Evolutionary conservation across 2,329 filamentous ascomycete species (phyloP).

Genomic region (Helminthosporium solani): DNA sequence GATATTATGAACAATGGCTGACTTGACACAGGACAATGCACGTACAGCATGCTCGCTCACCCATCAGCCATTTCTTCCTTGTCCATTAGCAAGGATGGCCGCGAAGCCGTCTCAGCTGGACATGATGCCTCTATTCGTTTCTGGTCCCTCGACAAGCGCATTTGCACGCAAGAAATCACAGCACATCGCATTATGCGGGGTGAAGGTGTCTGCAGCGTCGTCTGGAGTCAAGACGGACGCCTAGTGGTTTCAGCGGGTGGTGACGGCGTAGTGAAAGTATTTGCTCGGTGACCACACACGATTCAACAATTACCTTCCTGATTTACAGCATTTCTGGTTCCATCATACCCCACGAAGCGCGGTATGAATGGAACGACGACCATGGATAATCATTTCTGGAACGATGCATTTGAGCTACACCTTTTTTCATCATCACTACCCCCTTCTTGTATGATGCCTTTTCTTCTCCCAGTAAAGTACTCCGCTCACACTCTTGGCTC

Average conservation of each 20-base stretch:
- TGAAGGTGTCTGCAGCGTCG: conserved; percentile 89
- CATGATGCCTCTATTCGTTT: conserved; percentile 95
- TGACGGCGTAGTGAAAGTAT: conserved; percentile 95
- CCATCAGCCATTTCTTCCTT: conserved; percentile 89
- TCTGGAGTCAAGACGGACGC: conserved; percentile 92
- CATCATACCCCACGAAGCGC: conserved; percentile 12
- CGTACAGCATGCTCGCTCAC: conserved; percentile 97
- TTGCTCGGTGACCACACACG: conserved; percentile 41
- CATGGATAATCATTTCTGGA: not conserved
- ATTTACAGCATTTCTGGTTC: conserved; percentile 7
- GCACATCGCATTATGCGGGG: conserved; percentile 92
- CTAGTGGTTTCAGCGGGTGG: conserved; percentile 94
- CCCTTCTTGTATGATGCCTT: conserved; percentile 15
- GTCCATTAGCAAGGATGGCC: conserved; percentile 87
- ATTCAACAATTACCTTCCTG: not conserved
- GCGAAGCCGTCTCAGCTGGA: conserved; percentile 91
- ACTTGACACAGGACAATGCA: conserved; percentile 82
- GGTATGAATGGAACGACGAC: conserved; percentile 5
- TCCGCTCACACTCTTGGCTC: not conserved
- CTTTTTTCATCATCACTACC: not conserved
- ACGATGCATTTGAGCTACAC: conserved; percentile 2
- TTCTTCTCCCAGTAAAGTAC: not conserved
- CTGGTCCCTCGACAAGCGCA: conserved; percentile 94
- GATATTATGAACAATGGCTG: not conserved
- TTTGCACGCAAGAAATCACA: conserved; percentile 93